Base-by-base conservation (phyloP, 371 early-diverging fungal species). In the Syncephalis fuscata region DNA sequence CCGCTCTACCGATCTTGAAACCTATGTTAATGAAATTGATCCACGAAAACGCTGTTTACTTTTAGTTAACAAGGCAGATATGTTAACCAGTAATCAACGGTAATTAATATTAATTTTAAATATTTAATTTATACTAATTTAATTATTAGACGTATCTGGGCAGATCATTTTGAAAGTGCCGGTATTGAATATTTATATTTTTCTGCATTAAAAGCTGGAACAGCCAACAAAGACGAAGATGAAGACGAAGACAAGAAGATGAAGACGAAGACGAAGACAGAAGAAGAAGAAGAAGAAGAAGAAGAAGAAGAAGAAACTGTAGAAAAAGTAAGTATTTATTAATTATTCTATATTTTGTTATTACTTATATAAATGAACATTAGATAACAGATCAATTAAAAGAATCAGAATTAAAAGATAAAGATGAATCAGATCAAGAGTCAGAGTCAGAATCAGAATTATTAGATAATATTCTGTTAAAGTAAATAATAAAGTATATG, bases 21-120 rank as follows among this genome's bases (percentile, higher is more conserved):
- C 68, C 44, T 89, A 96, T 55, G 93, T 97, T 23, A 66, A 66
- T 32, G 92, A 97, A 68, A 82, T 96, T 3, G 82, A 89, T 54
- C 64, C 69, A 48, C 64, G 70, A 51, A 93, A 92, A 61, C 76
- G 75, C 46, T 60, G 80, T 55, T 54, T 92, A 48, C 61, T 92
- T 50, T 67, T 99, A 46, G 76, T 97, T 51, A 99, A 99, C 67
- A 99, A 99, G 78, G 90, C 93, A 2, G 99, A 99, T 70, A 81
- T 97, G 64, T 63, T 97, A 57, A 89, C 84, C 15, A 67, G 63
- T 21, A 56, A 69, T 44, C 92, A 91, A 64, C 57, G 84, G 58
- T 60, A 60, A 36, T 50, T 45, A 11, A 20, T 38, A 36, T 42
- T 11, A 21, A 15, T 42, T 20, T 39, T 1, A 37, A 36, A 37